Percentiles rank a stretch among this genome's conserved stretches.
phyloP scores from a whole-genome alignment of 306 rosid genomes.

The Medicago ruthenica region DNA sequence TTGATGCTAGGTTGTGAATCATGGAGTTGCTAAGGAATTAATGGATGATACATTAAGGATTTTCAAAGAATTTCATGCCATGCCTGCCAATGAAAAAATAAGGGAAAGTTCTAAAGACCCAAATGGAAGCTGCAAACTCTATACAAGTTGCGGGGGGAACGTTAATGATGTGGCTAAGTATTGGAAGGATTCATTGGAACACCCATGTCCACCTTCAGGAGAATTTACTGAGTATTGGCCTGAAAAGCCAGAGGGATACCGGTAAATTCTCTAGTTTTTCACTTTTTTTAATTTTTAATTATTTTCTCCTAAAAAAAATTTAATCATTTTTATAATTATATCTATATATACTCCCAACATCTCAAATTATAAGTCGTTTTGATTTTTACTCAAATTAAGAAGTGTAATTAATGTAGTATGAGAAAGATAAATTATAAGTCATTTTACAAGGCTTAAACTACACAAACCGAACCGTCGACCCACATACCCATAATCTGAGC shows the following conservation, averaged over 20 bases:
- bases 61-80: conserved; percentile 62
- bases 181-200: conserved; percentile 72
- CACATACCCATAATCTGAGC: no score
- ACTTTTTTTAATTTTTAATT: no score
- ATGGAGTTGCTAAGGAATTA: conserved; percentile 58
- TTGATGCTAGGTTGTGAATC: conserved; percentile 59
- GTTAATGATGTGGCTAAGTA: conserved; percentile 43
- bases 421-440: no score
- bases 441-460: no score
- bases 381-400: no score
- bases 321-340: no score
- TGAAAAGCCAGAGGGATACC: conserved; percentile 57
- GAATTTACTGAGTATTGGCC: conserved; percentile 68
- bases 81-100: conserved; percentile 56
- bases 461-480: no score
- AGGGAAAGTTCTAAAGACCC: conserved; percentile 65
- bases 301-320: no score
- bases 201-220: conserved; percentile 58
- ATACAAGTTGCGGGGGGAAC: conserved; percentile 64
- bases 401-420: no score
- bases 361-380: no score
- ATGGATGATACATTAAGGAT: conserved; percentile 47
- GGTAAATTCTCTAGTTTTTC: conserved; percentile 40
- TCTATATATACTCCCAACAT: no score
- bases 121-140: conserved; percentile 60